Evolutionary conservation across 345 rosid species (phyloP), one percentile per base, ranked within the genome.

Genomic region (Arabis hirsuta): DNA sequence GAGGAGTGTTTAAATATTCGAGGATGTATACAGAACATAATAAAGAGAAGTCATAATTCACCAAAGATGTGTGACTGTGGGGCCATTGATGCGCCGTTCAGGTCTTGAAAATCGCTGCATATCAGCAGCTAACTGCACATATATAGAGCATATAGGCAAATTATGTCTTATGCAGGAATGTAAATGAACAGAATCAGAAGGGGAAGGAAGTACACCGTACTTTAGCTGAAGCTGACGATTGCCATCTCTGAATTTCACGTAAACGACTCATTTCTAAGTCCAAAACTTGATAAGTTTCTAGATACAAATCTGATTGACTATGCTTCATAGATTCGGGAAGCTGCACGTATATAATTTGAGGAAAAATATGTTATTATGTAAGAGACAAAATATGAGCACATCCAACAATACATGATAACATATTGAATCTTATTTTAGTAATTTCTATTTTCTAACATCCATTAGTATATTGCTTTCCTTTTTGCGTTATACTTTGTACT

Each of bases 21-120:
- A 22, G 20, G 39, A 56, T 48, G 47, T 38, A 32, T 1, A 16
- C 38, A 27, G 12, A 63, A 22, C 20, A n/a, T 16, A 26, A n/a
- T 22, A 26, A 51, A 67, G 48, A 34, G 73, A 61, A 11, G 24
- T 14, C 29, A 46, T 41, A 73, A 74, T 67, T 56, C 12, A 95
- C 98, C 99, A 92, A 38, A 95, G 88, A 82, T 95, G 98, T 67
- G 97, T 90, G 66, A 92, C 82, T 61, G 97, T 86, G 46, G 99
- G 99, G 46, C 98, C 99, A 84, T 95, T 95, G 70, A 95, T 95
- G 41, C 96, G 90, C 46, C 98, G 74, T 70, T 95, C 98, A 42
- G 99, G 98, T 84, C 98, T 87, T 34, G 99, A 95, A 85, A 95
- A 95, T 8, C 98, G 91, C 80, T 95, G 99, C 99, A 92, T 95